Percentiles rank a stretch among this genome's conserved stretches.
phyloP scores from a whole-genome alignment of 164 flowering plant species.

The Paratinospora sagittata region DNA sequence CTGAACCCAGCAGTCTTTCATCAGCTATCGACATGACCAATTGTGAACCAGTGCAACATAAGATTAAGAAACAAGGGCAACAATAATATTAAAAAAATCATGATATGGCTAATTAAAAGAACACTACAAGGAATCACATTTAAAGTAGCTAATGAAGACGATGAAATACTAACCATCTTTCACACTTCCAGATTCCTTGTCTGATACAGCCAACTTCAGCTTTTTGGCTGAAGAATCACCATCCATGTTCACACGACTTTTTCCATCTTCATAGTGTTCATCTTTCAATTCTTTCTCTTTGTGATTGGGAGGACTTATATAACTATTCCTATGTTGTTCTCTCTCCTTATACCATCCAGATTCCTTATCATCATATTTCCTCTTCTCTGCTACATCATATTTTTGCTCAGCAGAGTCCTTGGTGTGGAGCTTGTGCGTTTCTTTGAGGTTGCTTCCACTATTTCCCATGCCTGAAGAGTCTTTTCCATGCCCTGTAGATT shows the following conservation, averaged over 20 bases:
- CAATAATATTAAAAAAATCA: too few relatives aligned
- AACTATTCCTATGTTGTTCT: too few relatives aligned
- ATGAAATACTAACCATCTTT: conserved; percentile 30
- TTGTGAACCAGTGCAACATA: conserved; percentile 15
- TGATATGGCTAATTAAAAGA: too few relatives aligned
- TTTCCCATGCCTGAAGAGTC: conserved; percentile 22
- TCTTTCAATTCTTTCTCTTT: conserved; percentile 2
- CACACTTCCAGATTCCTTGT: conserved; percentile 18
- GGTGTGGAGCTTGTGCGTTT: conserved; percentile 22
- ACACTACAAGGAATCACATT: too few relatives aligned
- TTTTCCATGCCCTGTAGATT: too few relatives aligned
- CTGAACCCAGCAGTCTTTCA: conserved; percentile 26
- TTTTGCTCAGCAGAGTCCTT: conserved; percentile 36
- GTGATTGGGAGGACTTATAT: too few relatives aligned
- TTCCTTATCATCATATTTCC: conserved; percentile 32
- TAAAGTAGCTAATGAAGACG: too few relatives aligned
- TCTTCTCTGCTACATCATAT: conserved; percentile 31
- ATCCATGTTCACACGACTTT: conserved; percentile 19
- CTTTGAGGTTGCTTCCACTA: conserved; percentile 29
- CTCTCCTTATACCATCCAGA: conserved; percentile 26
- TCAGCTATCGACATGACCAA: conserved; percentile 19
- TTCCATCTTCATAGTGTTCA: conserved; percentile 26
- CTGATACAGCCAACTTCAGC: conserved; percentile 30
- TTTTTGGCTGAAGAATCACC: conserved; percentile 42
- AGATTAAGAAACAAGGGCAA: too few relatives aligned